Evolutionary conservation across 2,329 filamentous ascomycete genomes (phyloP), one percentile per base, ranked within the genome.

Genomic region (Pseudogymnoascus verrucosus): DNA sequence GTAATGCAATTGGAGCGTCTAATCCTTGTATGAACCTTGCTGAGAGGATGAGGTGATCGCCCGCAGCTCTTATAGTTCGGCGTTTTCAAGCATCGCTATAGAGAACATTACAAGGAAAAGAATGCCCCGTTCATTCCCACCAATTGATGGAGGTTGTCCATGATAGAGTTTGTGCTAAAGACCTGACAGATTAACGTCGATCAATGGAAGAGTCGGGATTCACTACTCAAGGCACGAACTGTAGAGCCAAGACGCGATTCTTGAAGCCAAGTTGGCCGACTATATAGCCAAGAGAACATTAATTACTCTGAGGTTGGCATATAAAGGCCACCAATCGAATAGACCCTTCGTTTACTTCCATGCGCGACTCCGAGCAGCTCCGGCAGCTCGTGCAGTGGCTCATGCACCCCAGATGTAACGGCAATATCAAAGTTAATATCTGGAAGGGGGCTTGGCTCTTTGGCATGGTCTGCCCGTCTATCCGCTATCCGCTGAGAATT

Each of bases 21-120:
- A 57, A 57, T 57, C 51, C 51, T 34, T 57, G 51, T 34, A 57
- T 57, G 51, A 57, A 57, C 51, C 51, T 57, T 57, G 26, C 28
- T 57, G 51, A 3, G n/a, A 57, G 26, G 7, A 57, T 57, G 51
- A 57, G 51, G 51, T 57, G 51, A 57, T 57, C 51, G n/a, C 16
- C 26, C 11, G n/a, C 26, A 7, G 51, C n/a, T 31, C 16, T 57
- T 57, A 57, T 57, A 57, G 10, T 34, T 19, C 7, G n/a, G 8
- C 2, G 5, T 4, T 31, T 19, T 57, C 28, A 57, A 34, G n/a
- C 5, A 34, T 57, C 51, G 16, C 1, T 12, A 31, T 57, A 7
- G 26, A 54, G 44, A 31, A 34, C 47, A 57, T 34, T 57, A n/a
- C 26, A 57, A 57, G 28, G 28, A 57, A 19, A 31, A n/a, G 8